Base-by-base conservation (phyloP, 345 rosid species). In the Clausena lansium region DNA sequence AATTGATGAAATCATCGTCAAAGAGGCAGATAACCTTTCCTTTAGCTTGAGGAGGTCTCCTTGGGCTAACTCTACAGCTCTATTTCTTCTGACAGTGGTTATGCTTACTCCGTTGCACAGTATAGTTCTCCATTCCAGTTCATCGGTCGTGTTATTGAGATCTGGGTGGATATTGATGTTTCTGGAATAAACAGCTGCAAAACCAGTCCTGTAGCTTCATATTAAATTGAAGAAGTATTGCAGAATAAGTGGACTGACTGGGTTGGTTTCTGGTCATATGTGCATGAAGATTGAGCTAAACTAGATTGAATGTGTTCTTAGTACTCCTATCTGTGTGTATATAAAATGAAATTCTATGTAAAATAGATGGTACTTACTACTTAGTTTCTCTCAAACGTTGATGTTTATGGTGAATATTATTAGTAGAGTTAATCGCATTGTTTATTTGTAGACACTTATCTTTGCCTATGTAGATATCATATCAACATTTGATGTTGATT, bases 81-180 rank as follows among this genome's bases (percentile, higher is more conserved):
- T 19, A 86, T 87, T 32, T 66, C 80, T 47, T 41, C 70, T 7
- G 84, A 76, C 13, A 86, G 91, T 22, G 77, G 65, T 7, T 84
- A 75, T 32, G 85, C 91, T 69, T 92, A 90, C 70, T 89, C 94
- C 20, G 83, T 92, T 75, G 94, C 92, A 0, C 97, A 92, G 76
- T 89, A 89, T 27, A 86, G 86, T 75, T 75, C 97, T 65, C 94
- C 93, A 0, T 87, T 92, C 81, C 84, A 76, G 60, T 71, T 89
- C 73, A 77, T 90, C 2, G 89, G 92, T 1, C 90, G 92, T 4
- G 76, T 77, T 38, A 92, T 89, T 77, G 97, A 92, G 82, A 85
- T 92, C 0, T 89, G 94, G 97, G 94, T 85, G 22, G 92, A 90
- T 77, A 78, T 92, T 2, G 67, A 79, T 27, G 78, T 80, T 24